These are phyloP conservation scores for Fonsecaea monophora DNA, from an alignment of 2,329 filamentous ascomycete genomes.

Conservation along the genomic window DNA sequence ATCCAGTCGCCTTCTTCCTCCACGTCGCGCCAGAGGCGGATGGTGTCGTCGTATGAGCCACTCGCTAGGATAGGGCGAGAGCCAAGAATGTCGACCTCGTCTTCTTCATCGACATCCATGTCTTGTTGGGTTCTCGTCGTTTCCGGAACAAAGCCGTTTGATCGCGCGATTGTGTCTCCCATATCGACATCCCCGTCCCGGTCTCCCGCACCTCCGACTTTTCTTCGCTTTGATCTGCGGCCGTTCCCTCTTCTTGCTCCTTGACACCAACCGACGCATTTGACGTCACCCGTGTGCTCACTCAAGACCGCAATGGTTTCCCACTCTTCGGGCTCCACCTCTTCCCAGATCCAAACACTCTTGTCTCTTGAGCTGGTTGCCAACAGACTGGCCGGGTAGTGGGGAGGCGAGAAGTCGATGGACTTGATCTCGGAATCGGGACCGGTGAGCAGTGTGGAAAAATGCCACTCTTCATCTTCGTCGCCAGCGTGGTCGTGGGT, in stretches of 20 bases:
- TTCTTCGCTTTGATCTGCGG: constrained; percentile 26
- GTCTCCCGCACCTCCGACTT: constrained; percentile 3
- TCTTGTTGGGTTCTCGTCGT: constrained; percentile 5
- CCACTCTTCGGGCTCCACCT: constrained; percentile 89
- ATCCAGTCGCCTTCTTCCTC: constrained; percentile 94
- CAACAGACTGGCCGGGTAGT: constrained; percentile 68
- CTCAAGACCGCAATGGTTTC: constrained; percentile 94
- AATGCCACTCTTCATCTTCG: constrained; percentile 85
- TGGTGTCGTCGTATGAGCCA: constrained; percentile 92
- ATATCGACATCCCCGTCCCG: constrained; percentile 30
- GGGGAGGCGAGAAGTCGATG: constrained; percentile 69
- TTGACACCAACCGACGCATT: constrained; percentile 90
- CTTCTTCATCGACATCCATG: constrained; percentile 12
- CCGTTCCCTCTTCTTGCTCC: constrained; percentile 47
- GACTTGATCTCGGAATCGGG: constrained; percentile 96
- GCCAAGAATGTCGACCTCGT: constrained; percentile 34
- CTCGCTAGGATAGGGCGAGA: constrained; percentile 75
- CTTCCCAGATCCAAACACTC: constrained; percentile 98
- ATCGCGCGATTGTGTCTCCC: constrained; percentile 13
- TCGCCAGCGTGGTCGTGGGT: constrained; percentile 50
- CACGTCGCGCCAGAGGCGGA: constrained; percentile 74
- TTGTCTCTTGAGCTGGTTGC: constrained; percentile 94
- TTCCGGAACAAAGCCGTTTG: constrained; percentile 3
- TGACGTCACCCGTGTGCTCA: constrained; percentile 95
- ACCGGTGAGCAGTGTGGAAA: constrained; percentile 88